Conservation (phyloP, 176 grass and related monocot species). For the Saccharum officinarum region DNA sequence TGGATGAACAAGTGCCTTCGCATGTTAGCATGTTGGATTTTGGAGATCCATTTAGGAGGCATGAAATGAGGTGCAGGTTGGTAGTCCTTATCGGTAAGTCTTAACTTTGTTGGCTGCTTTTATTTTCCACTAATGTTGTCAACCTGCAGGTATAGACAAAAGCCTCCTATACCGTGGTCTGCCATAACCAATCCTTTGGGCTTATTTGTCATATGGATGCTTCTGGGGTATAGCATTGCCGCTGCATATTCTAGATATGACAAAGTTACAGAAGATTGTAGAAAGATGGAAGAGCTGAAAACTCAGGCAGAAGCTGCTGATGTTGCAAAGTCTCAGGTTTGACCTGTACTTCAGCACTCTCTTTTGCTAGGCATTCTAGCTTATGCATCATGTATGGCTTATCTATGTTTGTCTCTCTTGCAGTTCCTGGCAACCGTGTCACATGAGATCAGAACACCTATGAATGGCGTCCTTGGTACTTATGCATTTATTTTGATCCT, state of each 20-base stretch:
- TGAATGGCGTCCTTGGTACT: conserved; percentile 96
- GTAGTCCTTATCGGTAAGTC: conserved; percentile 14
- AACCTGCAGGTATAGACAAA: conserved; percentile 65
- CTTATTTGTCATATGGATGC: conserved; percentile 84
- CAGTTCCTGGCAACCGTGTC: conserved; percentile 99
- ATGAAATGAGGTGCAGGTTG: conserved; percentile 95
- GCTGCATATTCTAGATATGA: conserved; percentile 83
- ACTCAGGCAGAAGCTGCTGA: conserved; percentile 94
- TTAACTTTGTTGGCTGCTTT: conserved; percentile 28
- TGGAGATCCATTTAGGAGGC: conserved; percentile 90
- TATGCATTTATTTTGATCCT: conserved; percentile 16
- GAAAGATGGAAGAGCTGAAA: conserved; percentile 95
- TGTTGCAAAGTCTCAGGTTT: conserved; percentile 91
- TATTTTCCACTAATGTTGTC: conserved; percentile 35
- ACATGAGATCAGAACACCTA: conserved; percentile 98
- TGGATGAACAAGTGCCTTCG: conserved; percentile 38
- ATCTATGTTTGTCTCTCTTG: conserved; percentile 26
- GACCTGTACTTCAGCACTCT: background rate
- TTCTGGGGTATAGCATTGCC: conserved; percentile 75
- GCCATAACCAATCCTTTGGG: conserved; percentile 72
- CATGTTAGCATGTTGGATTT: conserved; percentile 94
- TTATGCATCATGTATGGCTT: background rate
- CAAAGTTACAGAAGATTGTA: conserved; percentile 89
- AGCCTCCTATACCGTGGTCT: conserved; percentile 64
- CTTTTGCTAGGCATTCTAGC: background rate